A percentile compares a stretch with the other conserved stretches of the same genome.
phyloP scores from a whole-genome alignment of 2,329 filamentous ascomycete species.

The Aspergillus chevalieri region DNA sequence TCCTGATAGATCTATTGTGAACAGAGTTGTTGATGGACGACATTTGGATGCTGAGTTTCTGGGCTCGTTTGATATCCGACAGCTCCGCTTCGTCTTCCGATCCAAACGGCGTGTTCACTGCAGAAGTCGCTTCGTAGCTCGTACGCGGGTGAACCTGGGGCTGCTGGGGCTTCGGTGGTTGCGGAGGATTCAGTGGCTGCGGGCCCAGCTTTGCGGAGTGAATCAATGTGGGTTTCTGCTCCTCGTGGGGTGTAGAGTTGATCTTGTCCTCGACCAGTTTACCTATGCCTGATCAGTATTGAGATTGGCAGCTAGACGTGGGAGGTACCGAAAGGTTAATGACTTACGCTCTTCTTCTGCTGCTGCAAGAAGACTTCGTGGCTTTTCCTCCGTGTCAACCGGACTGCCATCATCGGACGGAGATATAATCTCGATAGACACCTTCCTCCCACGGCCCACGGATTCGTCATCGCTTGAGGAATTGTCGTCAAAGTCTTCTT shows the following conservation, averaged over 20 bases:
- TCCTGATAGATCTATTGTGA: slow-evolving; percentile 75
- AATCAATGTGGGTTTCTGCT: slow-evolving; percentile 7
- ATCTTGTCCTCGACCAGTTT: slow-evolving; percentile 52
- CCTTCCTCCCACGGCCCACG: slow-evolving; percentile 26
- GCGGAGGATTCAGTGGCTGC: neutral
- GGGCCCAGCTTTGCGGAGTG: slow-evolving; percentile 36
- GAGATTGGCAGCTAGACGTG: slow-evolving; percentile 5
- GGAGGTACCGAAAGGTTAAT: slow-evolving; percentile 11
- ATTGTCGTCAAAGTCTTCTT: slow-evolving; percentile 25
- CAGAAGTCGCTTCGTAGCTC: slow-evolving; percentile 66
- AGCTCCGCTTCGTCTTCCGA: slow-evolving; percentile 83
- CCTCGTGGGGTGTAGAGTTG: slow-evolving; percentile 50
- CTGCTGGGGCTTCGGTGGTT: slow-evolving; percentile 27
- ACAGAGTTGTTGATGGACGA: slow-evolving; percentile 69
- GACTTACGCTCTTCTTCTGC: slow-evolving; percentile 71
- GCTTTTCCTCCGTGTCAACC: slow-evolving; percentile 34
- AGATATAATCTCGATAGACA: slow-evolving; percentile 21
- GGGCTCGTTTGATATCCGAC: slow-evolving; percentile 78
- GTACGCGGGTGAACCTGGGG: slow-evolving; percentile 70
- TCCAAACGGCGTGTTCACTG: slow-evolving; percentile 57
- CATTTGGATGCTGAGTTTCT: slow-evolving; percentile 73
- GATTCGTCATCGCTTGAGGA: slow-evolving; percentile 62
- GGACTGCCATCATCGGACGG: slow-evolving; percentile 18
- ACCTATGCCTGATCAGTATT: slow-evolving; percentile 30
- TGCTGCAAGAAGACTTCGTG: slow-evolving; percentile 62